A percentile compares a stretch with the other conserved stretches of the same genome.
These are phyloP conservation scores for Earliella scabrosa DNA, from an alignment of 1,284 basidiomycete species.

Conservation along the genomic window DNA sequence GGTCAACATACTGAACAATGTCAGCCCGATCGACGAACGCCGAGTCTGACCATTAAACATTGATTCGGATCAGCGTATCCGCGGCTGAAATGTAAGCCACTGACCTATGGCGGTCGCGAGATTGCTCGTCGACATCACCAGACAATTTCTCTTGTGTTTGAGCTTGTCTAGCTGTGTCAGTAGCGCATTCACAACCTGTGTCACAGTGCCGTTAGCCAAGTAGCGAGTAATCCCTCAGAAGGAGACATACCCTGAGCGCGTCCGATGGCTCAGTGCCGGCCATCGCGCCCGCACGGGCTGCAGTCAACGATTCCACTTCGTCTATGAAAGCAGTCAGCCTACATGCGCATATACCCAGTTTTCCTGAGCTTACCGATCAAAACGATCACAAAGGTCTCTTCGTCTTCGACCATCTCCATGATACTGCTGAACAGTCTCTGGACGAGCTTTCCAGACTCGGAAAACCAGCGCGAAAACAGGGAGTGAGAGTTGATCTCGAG, in stretches of 20 bases:
- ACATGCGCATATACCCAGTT: conserved; percentile 9
- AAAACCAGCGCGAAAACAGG: conserved; percentile 97
- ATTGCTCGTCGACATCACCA: conserved; percentile 98
- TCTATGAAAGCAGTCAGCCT: conserved; percentile 50
- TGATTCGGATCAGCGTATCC: too few species aligned
- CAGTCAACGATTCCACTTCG: conserved; percentile 96
- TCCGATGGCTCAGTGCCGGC: conserved; percentile 95
- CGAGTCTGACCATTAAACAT: conserved; percentile 63
- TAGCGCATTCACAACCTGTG: conserved; percentile 94
- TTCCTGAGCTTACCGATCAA: conserved; percentile 73
- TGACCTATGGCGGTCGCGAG: conserved; percentile 95
- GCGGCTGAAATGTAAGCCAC: too few species aligned
- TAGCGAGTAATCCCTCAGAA: not conserved
- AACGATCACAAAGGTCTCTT: conserved; percentile 90
- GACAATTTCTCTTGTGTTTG: conserved; percentile 89
- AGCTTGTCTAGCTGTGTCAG: conserved; percentile 97
- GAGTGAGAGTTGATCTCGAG: conserved; percentile 99
- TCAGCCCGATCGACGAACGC: conserved; percentile 98
- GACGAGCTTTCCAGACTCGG: conserved; percentile 97
- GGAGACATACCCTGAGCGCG: conserved; percentile 76
- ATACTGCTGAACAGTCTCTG: conserved; percentile 92
- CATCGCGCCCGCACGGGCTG: conserved; percentile 92
- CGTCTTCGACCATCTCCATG: conserved; percentile 88
- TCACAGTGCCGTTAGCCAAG: not conserved
- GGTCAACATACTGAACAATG: conserved; percentile 93